A percentile compares a stretch with the other conserved stretches of the same genome.
Conservation (phyloP, 2,329 filamentous ascomycete species). For the Cladosporium sp. region DNA sequence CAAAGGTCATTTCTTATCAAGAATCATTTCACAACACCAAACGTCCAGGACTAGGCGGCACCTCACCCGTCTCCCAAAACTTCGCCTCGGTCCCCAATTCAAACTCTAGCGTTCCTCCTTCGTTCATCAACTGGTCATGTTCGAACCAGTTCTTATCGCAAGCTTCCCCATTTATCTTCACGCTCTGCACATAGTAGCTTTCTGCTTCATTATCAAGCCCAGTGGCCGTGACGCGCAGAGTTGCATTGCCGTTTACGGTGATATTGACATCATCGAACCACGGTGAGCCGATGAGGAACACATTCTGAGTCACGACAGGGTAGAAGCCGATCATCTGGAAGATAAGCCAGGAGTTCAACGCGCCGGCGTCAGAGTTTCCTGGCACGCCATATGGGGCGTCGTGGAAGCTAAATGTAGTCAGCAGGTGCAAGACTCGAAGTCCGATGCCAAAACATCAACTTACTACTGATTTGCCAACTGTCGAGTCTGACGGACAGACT, state of each 20-base stretch:
- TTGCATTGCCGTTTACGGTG: constrained; percentile 25
- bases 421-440: neutral
- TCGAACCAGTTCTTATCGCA: constrained; percentile 53
- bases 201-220: constrained; percentile 35
- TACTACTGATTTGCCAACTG: constrained; percentile 23
- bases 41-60: constrained; percentile 47
- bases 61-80: constrained; percentile 45
- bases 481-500: constrained; percentile 22
- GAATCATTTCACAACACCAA: constrained; percentile 3
- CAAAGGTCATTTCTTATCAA: too few species aligned
- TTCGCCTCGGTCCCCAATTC: constrained; percentile 35
- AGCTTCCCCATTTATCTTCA: constrained; percentile 46
- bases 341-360: constrained; percentile 26
- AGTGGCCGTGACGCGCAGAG: constrained; percentile 42
- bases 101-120: constrained; percentile 46
- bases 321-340: constrained; percentile 32
- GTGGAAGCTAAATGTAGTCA: constrained; percentile 16
- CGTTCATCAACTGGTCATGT: constrained; percentile 43
- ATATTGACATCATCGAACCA: constrained; percentile 27
- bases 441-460: neutral
- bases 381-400: constrained; percentile 26
- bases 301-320: constrained; percentile 36
- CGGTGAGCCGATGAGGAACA: constrained; percentile 41
- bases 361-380: constrained; percentile 30
- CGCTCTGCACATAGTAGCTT: constrained; percentile 47